phyloP scores from a whole-genome alignment of 2,329 filamentous ascomycete species.

The Colletotrichum somersetense region DNA sequence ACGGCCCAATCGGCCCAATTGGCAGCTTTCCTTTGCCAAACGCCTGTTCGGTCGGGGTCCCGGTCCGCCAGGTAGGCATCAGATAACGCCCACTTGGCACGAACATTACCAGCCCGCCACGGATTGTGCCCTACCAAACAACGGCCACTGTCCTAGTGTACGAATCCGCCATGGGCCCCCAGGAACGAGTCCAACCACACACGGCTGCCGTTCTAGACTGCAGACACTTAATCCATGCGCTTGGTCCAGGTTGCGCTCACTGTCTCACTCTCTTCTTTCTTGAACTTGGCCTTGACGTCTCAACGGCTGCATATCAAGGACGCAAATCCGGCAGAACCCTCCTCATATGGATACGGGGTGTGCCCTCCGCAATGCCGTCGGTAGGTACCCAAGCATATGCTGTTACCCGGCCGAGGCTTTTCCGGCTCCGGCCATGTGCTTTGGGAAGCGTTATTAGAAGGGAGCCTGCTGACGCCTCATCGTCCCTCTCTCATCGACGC shows the following conservation, averaged over 20 bases:
- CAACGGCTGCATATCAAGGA: background rate
- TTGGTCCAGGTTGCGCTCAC: background rate
- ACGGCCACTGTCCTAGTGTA: background rate
- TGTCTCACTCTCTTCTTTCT: background rate
- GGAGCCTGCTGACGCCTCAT: background rate
- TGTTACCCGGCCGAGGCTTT: background rate
- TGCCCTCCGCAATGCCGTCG: background rate
- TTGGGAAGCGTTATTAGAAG: background rate
- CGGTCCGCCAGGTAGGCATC: constrained; percentile 9
- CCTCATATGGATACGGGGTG: background rate
- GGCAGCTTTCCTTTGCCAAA: background rate
- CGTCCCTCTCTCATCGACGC: background rate
- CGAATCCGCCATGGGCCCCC: background rate
- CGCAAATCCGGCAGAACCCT: background rate
- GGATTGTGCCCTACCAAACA: background rate
- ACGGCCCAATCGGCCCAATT: constrained; percentile 6
- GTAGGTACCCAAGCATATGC: background rate
- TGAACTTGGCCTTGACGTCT: constrained; percentile 6
- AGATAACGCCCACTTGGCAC: background rate
- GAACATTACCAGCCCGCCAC: background rate
- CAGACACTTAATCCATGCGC: background rate
- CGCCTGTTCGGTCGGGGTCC: constrained; percentile 19
- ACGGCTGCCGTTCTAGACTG: background rate
- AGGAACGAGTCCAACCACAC: background rate
- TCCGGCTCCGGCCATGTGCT: too few relatives aligned